phyloP scores from a whole-genome alignment of 2,329 filamentous ascomycete species.

The Thielaviopsis punctulata region DNA sequence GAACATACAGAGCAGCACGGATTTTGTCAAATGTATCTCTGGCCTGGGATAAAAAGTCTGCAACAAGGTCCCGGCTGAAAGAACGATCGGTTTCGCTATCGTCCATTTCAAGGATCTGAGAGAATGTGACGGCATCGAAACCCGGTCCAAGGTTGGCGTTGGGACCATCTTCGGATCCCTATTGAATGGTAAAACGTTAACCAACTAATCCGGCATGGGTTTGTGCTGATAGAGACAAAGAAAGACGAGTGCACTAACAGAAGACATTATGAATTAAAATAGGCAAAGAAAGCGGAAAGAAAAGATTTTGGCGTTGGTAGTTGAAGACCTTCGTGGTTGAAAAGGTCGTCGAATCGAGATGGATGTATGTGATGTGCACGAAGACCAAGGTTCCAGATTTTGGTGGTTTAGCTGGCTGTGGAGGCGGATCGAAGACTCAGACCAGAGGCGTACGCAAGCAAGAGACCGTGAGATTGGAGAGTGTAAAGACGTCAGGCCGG shows the following conservation, averaged over 20 bases:
- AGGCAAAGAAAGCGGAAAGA: neutral
- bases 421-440: neutral
- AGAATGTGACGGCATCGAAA: slow-evolving; percentile 68
- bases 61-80: slow-evolving; percentile 78
- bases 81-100: slow-evolving; percentile 71
- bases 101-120: slow-evolving; percentile 97
- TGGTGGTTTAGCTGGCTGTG: neutral
- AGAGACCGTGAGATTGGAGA: neutral
- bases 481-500: neutral
- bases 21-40: slow-evolving; percentile 73
- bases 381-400: neutral
- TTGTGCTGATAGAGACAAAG: neutral
- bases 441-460: neutral
- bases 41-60: slow-evolving; percentile 85
- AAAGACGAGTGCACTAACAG: neutral
- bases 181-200: slow-evolving; percentile 17
- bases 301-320: neutral
- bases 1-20: slow-evolving; percentile 61
- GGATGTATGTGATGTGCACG: too few species aligned
- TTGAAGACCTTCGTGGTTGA: neutral
- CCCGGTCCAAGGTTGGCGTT: slow-evolving; percentile 48
- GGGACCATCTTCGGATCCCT: slow-evolving; percentile 26
- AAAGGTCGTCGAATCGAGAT: neutral
- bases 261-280: slow-evolving; percentile 1
- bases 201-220: neutral